Conservation (phyloP, 2,329 filamentous ascomycete genomes). For the Blastomyces parvus region DNA sequence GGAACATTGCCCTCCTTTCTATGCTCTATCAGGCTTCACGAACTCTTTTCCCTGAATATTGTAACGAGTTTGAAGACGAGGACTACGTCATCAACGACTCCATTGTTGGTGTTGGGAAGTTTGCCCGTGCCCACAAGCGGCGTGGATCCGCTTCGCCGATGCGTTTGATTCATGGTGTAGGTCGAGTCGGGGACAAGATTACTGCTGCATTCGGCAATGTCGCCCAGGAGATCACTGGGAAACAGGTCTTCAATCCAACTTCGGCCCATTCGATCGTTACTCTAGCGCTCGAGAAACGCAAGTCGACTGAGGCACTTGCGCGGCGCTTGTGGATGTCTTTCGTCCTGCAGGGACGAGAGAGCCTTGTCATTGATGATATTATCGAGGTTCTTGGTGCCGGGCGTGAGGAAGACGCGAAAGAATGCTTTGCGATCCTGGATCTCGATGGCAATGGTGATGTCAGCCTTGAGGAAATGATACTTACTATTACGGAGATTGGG, state of each 20-base stretch:
- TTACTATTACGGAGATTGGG: slow-evolving; percentile 74
- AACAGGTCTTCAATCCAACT: slow-evolving; percentile 87
- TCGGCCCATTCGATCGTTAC: slow-evolving; percentile 83
- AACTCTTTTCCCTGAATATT: slow-evolving; percentile 83
- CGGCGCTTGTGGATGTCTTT: slow-evolving; percentile 97
- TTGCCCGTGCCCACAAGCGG: slow-evolving; percentile 38
- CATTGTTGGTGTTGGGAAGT: slow-evolving; percentile 53
- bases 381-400: slow-evolving; percentile 73
- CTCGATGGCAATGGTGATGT: slow-evolving; percentile 88
- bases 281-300: slow-evolving; percentile 74
- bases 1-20: slow-evolving; percentile 68
- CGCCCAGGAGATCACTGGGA: slow-evolving; percentile 88
- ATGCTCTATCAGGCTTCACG: slow-evolving; percentile 86
- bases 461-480: slow-evolving; percentile 87
- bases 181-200: slow-evolving; percentile 76
- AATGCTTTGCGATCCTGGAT: slow-evolving; percentile 73
- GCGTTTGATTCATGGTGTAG: slow-evolving; percentile 64
- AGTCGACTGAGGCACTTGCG: slow-evolving; percentile 83
- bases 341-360: slow-evolving; percentile 77
- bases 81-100: slow-evolving; percentile 87
- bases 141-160: slow-evolving; percentile 65
- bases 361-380: slow-evolving; percentile 71
- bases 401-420: slow-evolving; percentile 68
- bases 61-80: slow-evolving; percentile 79
- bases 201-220: slow-evolving; percentile 89